Evolutionary conservation across 2,329 filamentous ascomycete species (phyloP).

Genomic region (Colletotrichum plurivorum): DNA sequence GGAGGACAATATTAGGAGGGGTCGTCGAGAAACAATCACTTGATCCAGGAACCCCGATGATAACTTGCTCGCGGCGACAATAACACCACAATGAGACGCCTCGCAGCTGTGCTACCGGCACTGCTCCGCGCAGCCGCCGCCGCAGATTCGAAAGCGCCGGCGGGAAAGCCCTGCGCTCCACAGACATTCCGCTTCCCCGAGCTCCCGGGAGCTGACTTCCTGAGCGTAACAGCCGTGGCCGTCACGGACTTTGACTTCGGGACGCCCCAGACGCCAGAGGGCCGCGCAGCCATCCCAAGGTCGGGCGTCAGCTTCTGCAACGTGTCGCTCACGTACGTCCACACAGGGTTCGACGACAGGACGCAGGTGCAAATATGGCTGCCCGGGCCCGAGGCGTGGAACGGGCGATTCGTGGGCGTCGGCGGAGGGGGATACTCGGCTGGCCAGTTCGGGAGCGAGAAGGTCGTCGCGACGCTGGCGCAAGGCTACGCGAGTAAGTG

Average conservation of each 20-base stretch:
- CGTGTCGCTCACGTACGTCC: conserved; percentile 45
- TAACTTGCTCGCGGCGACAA: background rate
- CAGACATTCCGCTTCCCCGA: conserved; percentile 14
- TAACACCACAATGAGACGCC: conserved; percentile 14
- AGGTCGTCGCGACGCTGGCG: conserved; percentile 27
- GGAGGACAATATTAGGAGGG: background rate
- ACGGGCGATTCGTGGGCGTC: conserved; percentile 48
- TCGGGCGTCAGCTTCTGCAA: conserved; percentile 45
- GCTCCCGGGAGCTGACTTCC: conserved; percentile 25
- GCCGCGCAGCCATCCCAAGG: conserved; percentile 35
- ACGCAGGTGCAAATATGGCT: conserved; percentile 47
- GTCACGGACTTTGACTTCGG: conserved; percentile 24
- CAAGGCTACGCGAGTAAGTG: conserved; percentile 36
- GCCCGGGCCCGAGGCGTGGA: conserved; percentile 45
- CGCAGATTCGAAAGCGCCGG: background rate
- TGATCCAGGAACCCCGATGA: background rate
- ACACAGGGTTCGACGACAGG: conserved; percentile 44
- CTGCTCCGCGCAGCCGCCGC: background rate
- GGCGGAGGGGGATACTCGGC: conserved; percentile 50
- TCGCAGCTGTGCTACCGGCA: background rate
- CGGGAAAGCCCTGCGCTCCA: conserved; percentile 9
- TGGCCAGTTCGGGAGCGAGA: conserved; percentile 41
- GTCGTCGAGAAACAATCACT: background rate
- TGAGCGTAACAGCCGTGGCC: conserved; percentile 14
- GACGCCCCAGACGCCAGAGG: conserved; percentile 28